Base-by-base conservation (phyloP, 2,329 filamentous ascomycete genomes). In the Macrophomina pseudophaseolina region DNA sequence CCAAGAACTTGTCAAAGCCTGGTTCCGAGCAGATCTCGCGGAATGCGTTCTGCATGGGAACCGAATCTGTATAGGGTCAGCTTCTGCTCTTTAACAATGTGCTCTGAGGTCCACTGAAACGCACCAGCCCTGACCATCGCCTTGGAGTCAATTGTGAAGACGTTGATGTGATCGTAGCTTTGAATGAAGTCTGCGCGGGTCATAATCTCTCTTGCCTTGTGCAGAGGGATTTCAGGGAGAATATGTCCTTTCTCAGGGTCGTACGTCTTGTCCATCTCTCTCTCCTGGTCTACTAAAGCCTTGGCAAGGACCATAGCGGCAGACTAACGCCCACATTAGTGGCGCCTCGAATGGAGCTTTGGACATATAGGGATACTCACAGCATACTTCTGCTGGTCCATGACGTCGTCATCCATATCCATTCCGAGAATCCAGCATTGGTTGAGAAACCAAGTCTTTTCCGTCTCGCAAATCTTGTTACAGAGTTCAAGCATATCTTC, bases 301-400 rank as follows among this genome's bases (percentile, higher is more conserved):
- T 91, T 91, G 23, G 94, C 95, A 2, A 99, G 86, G 28, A 97
- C 91, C 91, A 98, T 97, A 44, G 95, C 93, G 12, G 93, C 94
- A 12, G 93, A 92, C 87, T 93, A 68, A 11, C 1, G 5, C 16
- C 6, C 6, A 23, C 1, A 11, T 62, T 9, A 54, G 23, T 42
- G 11, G 6, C 4, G n/a, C 30, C 18, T 14, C 16, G 33, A 54
- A 16, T 54, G 18, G 28, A 23, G 16, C 1, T n/a, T 42, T 30
- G 14, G 6, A 67, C 23, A 30, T 9, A 35, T 28, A 23, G 8
- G 18, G 65, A 46, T 38, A 86, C 89, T 80, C 83, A 93, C 91
- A 53, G 94, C 92, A 84, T 93, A 97, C 78, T 98, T 97, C 76
- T 98, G 93, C 78, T 97, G 92, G 74, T 97, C 93, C 90, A 98